A percentile compares a stretch with the other conserved stretches of the same genome.
These are phyloP conservation scores for Santalum album DNA, from an alignment of 164 flowering plant genomes.

Conservation along the genomic window DNA sequence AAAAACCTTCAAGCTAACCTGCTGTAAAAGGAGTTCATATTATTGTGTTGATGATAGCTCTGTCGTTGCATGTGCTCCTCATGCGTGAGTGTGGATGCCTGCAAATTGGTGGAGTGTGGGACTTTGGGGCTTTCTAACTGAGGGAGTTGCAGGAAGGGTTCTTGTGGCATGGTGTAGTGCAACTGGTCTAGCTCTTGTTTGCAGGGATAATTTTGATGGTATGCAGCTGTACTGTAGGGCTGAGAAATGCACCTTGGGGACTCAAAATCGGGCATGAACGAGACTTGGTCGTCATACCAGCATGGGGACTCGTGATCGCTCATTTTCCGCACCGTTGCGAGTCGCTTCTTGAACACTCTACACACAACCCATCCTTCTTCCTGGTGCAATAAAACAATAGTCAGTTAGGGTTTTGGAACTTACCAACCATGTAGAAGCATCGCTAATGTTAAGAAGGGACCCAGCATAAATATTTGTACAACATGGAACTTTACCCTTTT, in stretches of 20 bases:
- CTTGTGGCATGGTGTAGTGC: slow-evolving; percentile 41
- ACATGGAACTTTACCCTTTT: too few species aligned
- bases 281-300: slow-evolving; percentile 84
- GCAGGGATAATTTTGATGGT: slow-evolving; percentile 40
- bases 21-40: slow-evolving; percentile 19
- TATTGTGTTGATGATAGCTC: slow-evolving; percentile 22
- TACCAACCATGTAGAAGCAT: neutral
- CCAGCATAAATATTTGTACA: too few species aligned
- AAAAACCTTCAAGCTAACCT: too few species aligned
- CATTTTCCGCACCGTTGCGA: slow-evolving; percentile 40
- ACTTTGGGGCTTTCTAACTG: slow-evolving; percentile 73
- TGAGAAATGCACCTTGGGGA: slow-evolving; percentile 42
- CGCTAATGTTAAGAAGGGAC: too few species aligned
- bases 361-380: slow-evolving; percentile 99
- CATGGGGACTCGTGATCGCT: slow-evolving; percentile 58
- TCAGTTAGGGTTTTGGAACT: neutral
- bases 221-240: slow-evolving; percentile 19
- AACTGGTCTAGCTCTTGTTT: slow-evolving; percentile 58
- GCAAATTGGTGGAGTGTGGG: slow-evolving; percentile 37
- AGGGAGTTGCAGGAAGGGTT: slow-evolving; percentile 69
- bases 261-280: slow-evolving; percentile 71
- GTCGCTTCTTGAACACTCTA: slow-evolving; percentile 82
- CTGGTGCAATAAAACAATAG: slow-evolving; percentile 16
- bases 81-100: slow-evolving; percentile 34
- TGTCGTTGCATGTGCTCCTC: slow-evolving; percentile 44